phyloP scores from a whole-genome alignment of 1,284 basidiomycete species.

The Cutaneotrichosporon dermatis region DNA sequence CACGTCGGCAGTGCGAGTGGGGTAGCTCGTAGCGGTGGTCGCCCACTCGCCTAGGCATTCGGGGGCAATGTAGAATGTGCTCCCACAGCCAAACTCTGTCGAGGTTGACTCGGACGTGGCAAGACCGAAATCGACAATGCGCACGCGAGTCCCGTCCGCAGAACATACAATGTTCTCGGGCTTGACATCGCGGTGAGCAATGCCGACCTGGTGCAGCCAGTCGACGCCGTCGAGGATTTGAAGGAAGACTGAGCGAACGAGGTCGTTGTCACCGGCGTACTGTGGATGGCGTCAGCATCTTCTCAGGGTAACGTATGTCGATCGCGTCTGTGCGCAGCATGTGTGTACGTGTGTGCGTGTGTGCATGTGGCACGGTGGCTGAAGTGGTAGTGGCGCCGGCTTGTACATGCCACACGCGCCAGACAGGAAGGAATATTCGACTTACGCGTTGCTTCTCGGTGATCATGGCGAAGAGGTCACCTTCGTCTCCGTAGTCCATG shows the following conservation, averaged over 20 bases:
- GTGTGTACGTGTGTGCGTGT: neutral
- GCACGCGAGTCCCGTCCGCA: constrained; percentile 67
- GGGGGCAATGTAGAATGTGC: constrained; percentile 52
- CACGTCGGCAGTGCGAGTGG: constrained; percentile 71
- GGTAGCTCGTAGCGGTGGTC: constrained; percentile 55
- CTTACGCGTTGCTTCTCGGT: constrained; percentile 54
- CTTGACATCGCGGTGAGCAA: constrained; percentile 96
- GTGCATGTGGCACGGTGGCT: neutral
- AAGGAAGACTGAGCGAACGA: constrained; percentile 80
- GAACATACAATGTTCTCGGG: constrained; percentile 95
- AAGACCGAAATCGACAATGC: constrained; percentile 94
- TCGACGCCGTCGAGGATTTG: constrained; percentile 93
- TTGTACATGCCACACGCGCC: no score
- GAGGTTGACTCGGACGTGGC: constrained; percentile 85
- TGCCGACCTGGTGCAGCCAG: constrained; percentile 63
- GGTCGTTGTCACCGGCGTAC: constrained; percentile 74
- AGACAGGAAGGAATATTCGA: constrained; percentile 1
- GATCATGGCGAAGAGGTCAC: constrained; percentile 82
- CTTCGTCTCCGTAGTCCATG: constrained; percentile 70
- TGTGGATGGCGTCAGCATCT: constrained; percentile 18
- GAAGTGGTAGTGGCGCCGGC: neutral
- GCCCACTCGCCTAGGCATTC: constrained; percentile 82
- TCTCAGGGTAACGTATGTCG: neutral
- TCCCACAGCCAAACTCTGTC: constrained; percentile 75
- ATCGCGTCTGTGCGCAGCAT: neutral